Base-by-base conservation (phyloP, 2,329 filamentous ascomycete genomes). In the Trichoderma sp. region DNA sequence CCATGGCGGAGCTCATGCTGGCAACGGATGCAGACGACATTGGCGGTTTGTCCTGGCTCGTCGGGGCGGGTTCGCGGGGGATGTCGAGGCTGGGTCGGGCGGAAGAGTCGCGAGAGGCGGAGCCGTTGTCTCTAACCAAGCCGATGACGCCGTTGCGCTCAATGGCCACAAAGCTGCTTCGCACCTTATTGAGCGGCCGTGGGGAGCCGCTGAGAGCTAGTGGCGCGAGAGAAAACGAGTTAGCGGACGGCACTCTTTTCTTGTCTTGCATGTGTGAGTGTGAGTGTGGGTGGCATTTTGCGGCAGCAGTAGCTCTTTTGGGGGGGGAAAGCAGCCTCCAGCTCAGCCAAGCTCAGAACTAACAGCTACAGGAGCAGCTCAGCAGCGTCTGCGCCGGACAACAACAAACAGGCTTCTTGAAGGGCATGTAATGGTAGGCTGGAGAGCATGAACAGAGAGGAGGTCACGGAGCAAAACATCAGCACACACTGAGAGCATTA, bases 131-230 rank as follows among this genome's bases (percentile, higher is more conserved):
- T 75, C 79, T 74, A 74, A 81, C 82, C 34, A 89, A 78, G 56
- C 86, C 86, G 72, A 88, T 80, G 55, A 84, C 81, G 66, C 87
- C 86, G 79, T 88, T 85, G 71, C 88, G 88, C 76, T 93, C 90
- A 56, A 94, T 86, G 21, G 90, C 87, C 64, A 94, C 86, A 77
- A 94, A 94, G 77, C 83, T 92, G 46, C 91, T 91, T 72, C 91
- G 87, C 54, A 94, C 89, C 79, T 91, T 92, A 71, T 91, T 92
- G 51, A 93, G 85, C 28, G 89, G 91, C 74, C 90, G 84, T 37
- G 88, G 86, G 21, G 86, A 87, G 21, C 68, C 68, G 72, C 78
- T 78, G 72, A 71, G 71, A 65, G 73, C 76, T 79, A 72, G 70
- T 61, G 67, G 70, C 66, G 68, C 68, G 66, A 70, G 69, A 64